Evolutionary conservation across 345 rosid genomes (phyloP).

Genomic region (Microthlaspi erraticum): DNA sequence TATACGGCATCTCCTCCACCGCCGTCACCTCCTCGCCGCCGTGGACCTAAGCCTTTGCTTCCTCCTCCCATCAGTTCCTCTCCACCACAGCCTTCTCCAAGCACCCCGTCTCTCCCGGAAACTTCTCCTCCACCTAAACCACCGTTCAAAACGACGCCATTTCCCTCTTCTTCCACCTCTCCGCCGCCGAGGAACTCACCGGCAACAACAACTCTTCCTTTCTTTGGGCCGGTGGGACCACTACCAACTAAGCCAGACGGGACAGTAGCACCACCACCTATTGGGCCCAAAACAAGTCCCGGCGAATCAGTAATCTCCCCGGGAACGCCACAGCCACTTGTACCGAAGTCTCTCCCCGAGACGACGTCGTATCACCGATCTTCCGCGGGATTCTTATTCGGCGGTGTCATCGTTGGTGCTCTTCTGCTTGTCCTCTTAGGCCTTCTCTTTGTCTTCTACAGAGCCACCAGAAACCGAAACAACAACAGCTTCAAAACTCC

Average conservation of each 20-base stretch:
- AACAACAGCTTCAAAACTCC: slow-evolving; percentile 13
- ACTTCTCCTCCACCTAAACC: slow-evolving; percentile 32
- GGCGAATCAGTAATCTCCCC: slow-evolving; percentile 19
- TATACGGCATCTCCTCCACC: slow-evolving; percentile 25
- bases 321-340: slow-evolving; percentile 34
- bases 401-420: slow-evolving; percentile 38
- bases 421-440: slow-evolving; percentile 43
- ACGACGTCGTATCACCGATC: slow-evolving; percentile 43
- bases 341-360: slow-evolving; percentile 42
- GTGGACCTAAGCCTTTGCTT: slow-evolving; percentile 26
- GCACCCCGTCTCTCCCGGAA: slow-evolving; percentile 32
- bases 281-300: slow-evolving; percentile 39
- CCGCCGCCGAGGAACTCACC: slow-evolving; percentile 42
- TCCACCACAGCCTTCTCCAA: slow-evolving; percentile 39
- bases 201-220: slow-evolving; percentile 35
- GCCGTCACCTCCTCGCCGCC: slow-evolving; percentile 39
- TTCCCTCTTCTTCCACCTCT: slow-evolving; percentile 34
- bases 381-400: slow-evolving; percentile 38
- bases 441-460: slow-evolving; percentile 43
- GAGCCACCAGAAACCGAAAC: slow-evolving; percentile 43
- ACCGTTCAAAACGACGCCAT: slow-evolving; percentile 25
- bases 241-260: slow-evolving; percentile 19
- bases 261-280: slow-evolving; percentile 6
- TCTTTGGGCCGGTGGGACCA: slow-evolving; percentile 42
- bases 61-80: slow-evolving; percentile 35